A percentile compares a stretch with the other conserved stretches of the same genome.
Evolutionary conservation across 1,139 yeast genomes (phyloP).

Genomic region (Hanseniaspora sp.): DNA sequence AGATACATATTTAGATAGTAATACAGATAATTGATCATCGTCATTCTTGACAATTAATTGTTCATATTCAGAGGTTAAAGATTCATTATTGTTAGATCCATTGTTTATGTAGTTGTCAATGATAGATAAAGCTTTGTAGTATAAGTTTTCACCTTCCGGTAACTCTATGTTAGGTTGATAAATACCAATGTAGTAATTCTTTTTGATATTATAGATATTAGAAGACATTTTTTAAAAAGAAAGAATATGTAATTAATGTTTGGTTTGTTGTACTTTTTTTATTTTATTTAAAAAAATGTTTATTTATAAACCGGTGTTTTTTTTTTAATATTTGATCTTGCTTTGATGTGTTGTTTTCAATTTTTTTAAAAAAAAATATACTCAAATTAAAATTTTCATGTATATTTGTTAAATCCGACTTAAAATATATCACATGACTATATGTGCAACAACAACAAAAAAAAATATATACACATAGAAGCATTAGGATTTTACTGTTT

Average conservation of each 20-base stretch:
- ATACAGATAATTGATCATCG: background rate
- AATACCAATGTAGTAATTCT: slow-evolving; percentile 28
- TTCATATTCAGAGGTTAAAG: slow-evolving; percentile 24
- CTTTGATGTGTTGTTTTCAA: background rate
- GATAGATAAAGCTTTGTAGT: slow-evolving; percentile 10
- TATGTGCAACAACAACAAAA: no score
- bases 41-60: slow-evolving; percentile 20
- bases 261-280: no score
- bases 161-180: slow-evolving; percentile 24
- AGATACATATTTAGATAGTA: background rate
- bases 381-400: no score
- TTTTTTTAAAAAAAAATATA: background rate
- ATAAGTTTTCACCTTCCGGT: slow-evolving; percentile 19
- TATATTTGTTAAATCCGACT: no score
- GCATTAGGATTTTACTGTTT: no score
- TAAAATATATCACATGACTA: no score
- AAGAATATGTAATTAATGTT: background rate
- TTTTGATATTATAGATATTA: slow-evolving; percentile 28
- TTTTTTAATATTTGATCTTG: background rate
- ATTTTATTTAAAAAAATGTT: no score
- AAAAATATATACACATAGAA: no score
- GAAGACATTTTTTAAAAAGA: slow-evolving; percentile 16
- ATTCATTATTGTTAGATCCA: slow-evolving; percentile 21
- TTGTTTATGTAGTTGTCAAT: slow-evolving; percentile 15
- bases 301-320: no score